Conservation (phyloP, 495 filamentous ascomycete species). For the Platismatia glauca region DNA sequence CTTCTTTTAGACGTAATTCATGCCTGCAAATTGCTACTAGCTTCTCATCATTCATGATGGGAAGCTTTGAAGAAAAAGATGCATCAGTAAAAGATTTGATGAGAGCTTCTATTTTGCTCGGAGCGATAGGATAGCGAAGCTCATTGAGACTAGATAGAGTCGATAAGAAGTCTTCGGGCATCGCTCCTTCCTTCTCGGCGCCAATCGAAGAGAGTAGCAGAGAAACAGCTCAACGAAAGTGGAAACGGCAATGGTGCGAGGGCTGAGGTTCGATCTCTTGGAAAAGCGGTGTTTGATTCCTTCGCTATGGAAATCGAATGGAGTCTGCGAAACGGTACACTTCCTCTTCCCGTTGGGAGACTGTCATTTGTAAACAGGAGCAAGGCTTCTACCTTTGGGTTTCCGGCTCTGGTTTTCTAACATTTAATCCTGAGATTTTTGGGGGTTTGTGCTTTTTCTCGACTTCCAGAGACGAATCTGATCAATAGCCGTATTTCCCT, state of each 20-base stretch:
- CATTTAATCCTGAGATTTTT: background rate
- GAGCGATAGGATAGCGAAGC: background rate
- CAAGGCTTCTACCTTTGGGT: background rate
- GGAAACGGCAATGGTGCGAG: background rate
- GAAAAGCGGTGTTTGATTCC: background rate
- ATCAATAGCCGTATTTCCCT: background rate
- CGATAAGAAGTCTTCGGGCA: background rate
- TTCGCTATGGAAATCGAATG: background rate
- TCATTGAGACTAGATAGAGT: background rate
- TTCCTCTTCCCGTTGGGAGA: background rate
- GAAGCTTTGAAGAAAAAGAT: background rate
- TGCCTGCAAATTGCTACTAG: background rate
- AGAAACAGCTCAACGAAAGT: background rate
- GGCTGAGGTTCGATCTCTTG: background rate
- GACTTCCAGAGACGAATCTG: background rate
- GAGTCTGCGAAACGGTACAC: background rate
- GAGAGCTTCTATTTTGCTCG: background rate
- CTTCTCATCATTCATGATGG: background rate
- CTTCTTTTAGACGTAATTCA: background rate
- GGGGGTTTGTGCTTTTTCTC: background rate
- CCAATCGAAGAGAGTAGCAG: background rate
- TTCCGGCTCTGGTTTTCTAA: background rate
- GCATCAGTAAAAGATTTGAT: background rate
- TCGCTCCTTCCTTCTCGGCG: background rate
- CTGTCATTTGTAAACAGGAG: background rate